Conservation (phyloP, 2,329 filamentous ascomycete species). For the Aspergillus cejpii region DNA sequence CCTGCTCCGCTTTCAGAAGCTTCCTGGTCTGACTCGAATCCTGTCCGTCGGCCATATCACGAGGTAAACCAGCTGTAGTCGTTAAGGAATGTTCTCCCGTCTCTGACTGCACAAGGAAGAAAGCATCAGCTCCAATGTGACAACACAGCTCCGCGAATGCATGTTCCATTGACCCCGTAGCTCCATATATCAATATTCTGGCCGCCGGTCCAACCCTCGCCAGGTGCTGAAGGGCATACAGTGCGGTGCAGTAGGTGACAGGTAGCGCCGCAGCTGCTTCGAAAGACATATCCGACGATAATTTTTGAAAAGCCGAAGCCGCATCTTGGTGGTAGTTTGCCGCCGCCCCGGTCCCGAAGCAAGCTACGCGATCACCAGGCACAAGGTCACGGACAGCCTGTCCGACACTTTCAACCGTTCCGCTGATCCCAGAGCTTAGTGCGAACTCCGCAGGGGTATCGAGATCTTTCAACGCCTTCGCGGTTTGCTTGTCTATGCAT, state of each 20-base stretch:
- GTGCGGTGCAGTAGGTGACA: conserved; percentile 19
- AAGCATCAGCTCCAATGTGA: conserved; percentile 3
- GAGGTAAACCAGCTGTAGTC: conserved; percentile 7
- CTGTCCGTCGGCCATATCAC: conserved; percentile 10
- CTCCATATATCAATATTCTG: conserved; percentile 27
- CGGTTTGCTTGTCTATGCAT: conserved; percentile 27
- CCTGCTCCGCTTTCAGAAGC: conserved; percentile 4
- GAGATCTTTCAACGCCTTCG: conserved; percentile 1
- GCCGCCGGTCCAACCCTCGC: conserved; percentile 16
- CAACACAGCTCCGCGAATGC: conserved; percentile 19
- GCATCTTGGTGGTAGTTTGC: conserved; percentile 15
- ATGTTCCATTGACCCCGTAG: conserved; percentile 18
- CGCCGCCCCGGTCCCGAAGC: conserved; percentile 15
- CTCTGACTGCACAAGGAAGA: conserved; percentile 11
- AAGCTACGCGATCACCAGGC: conserved; percentile 22
- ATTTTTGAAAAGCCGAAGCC: conserved; percentile 17
- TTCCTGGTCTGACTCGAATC: conserved; percentile 2
- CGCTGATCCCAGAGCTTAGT: conserved; percentile 17
- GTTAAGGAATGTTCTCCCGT: background rate
- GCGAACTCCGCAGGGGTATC: background rate
- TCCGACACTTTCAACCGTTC: conserved; percentile 18
- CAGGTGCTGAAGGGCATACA: conserved; percentile 16
- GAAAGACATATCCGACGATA: conserved; percentile 16
- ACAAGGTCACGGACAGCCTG: conserved; percentile 10
- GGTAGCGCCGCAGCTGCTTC: conserved; percentile 21